These are phyloP conservation scores for Daedaleopsis nitida DNA, from an alignment of 768 basidiomycete species.

Conservation along the genomic window DNA sequence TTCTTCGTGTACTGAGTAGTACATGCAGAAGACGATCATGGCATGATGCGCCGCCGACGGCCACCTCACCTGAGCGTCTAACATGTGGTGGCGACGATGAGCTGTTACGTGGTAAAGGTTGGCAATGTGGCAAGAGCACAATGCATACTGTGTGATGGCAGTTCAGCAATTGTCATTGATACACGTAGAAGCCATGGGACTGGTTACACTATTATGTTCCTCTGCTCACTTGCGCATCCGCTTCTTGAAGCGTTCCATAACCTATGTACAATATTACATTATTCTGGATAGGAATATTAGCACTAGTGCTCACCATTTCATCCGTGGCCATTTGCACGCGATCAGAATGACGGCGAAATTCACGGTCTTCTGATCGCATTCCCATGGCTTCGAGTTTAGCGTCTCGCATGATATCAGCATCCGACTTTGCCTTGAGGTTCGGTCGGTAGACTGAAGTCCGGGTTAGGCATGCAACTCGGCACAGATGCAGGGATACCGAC, in stretches of 20 bases:
- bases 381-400: constrained; percentile 90
- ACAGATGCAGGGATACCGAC: constrained; percentile 7
- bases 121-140: too few species aligned
- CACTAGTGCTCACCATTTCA: constrained; percentile 66
- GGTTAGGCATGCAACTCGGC: not conserved
- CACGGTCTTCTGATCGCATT: constrained; percentile 54
- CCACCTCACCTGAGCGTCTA: too few species aligned
- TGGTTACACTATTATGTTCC: not conserved
- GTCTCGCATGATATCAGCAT: constrained; percentile 84
- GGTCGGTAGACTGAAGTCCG: constrained; percentile 76
- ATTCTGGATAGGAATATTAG: not conserved
- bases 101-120: too few species aligned
- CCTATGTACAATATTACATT: constrained; percentile 43
- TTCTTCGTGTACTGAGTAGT: not conserved
- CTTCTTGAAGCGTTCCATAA: constrained; percentile 98
- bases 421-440: constrained; percentile 79
- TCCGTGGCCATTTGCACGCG: constrained; percentile 87
- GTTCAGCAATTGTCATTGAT: not conserved
- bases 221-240: constrained; percentile 70
- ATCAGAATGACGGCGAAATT: constrained; percentile 44
- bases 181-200: not conserved
- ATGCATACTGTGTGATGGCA: not conserved
- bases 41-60: too few species aligned
- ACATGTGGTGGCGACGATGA: not conserved
- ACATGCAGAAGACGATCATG: not conserved